Evolutionary conservation across 495 filamentous ascomycete species (phyloP), one percentile per base, ranked within the genome.

Genomic region (Aspergillus baeticus): DNA sequence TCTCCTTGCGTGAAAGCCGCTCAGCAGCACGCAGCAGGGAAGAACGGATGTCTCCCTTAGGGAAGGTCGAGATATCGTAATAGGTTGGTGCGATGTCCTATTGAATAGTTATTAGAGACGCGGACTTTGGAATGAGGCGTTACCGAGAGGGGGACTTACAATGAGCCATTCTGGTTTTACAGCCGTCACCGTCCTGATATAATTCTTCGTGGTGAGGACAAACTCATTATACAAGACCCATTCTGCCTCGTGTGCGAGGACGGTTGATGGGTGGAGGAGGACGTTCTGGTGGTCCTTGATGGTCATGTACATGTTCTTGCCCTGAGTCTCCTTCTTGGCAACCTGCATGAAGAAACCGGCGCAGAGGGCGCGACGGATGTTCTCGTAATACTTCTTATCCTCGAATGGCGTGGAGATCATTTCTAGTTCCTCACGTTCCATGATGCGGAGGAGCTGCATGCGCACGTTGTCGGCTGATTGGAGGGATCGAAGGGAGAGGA

Each of bases 161-260:
- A 97, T 69, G 48, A 99, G 80, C 94, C 94, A 99, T 51, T 79
- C 74, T 14, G 83, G 80, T 66, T 84, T 85, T 39, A 86, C 75
- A 17, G 78, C 76, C 14, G 82, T 85, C 17, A 85, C 76, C 0
- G 78, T 84, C 23, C 83, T 73, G 57, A 85, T 85, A 57, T 95
- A 99, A 70, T 97, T 95, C 81, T 98, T 98, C 8, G 86, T 91
- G 1, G 94, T 99, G 53, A 99, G 84, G 5, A 98, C 95, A 63
- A 97, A 99, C 69, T 99, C 94, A 66, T 99, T 96, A 71, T 99
- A 99, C 1, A 99, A 76, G 26, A 99, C 89, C 95, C 95, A 99
- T 63, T 97, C 94, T 57, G 86, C 88, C 14, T 97, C 92, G 51
- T 88, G 84, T 42, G 80, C 81, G 11, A 99, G 76, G 10, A 92